Evolutionary conservation across 139 green algal species (phyloP).

Genomic region (Eudorina sp.): DNA sequence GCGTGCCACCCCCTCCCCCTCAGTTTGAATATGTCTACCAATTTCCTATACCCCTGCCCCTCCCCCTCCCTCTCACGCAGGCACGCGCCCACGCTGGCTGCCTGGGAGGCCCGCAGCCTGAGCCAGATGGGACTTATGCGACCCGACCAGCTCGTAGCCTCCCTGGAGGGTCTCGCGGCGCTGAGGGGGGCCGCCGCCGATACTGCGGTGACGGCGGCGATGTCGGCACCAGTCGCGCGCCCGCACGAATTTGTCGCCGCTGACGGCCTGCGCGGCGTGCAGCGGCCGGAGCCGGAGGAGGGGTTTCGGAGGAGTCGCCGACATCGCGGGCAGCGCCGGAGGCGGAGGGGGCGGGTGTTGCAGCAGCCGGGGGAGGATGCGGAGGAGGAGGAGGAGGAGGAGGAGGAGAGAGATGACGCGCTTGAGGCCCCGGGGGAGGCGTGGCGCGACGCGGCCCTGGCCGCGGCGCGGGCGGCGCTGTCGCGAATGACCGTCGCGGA

Average conservation of each 20-base stretch:
- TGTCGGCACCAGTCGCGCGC: no score
- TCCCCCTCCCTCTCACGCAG: background rate
- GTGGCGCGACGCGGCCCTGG: background rate
- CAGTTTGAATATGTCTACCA: no score
- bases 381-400: no score
- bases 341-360: no score
- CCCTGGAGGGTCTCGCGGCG: constrained; percentile 2
- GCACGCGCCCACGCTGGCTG: background rate
- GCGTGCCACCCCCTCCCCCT: no score
- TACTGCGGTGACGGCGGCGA: no score
- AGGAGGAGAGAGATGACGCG: no score
- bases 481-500: background rate
- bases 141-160: constrained; percentile 25
- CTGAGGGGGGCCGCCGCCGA: no score
- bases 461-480: background rate
- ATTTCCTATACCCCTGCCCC: no score
- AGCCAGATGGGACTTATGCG: background rate
- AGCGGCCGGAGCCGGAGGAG: background rate
- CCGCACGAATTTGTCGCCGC: no score
- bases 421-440: background rate
- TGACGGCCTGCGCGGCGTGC: background rate
- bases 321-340: no score
- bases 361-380: no score
- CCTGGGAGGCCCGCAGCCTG: background rate
- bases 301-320: background rate